Percentiles rank a stretch among this genome's conserved stretches.
These are phyloP conservation scores for Penicillium sp. DNA, from an alignment of 2,329 filamentous ascomycete species.

Conservation along the genomic window DNA sequence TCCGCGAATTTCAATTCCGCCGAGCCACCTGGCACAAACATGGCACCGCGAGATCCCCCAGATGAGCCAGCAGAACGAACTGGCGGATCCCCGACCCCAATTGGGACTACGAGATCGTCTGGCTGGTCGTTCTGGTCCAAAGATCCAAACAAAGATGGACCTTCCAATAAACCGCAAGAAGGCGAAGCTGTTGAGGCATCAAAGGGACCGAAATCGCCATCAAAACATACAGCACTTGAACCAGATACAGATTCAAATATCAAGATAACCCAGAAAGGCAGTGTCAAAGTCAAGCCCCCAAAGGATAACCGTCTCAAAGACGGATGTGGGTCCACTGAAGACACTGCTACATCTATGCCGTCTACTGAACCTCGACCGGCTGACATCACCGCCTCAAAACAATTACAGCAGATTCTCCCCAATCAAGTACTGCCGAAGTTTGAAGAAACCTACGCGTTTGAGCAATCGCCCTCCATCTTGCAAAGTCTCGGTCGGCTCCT, in stretches of 20 bases:
- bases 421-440: conserved; percentile 51
- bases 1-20: conserved; percentile 9
- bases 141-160: conserved; percentile 28
- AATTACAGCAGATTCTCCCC: conserved; percentile 35
- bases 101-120: conserved; percentile 28
- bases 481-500: conserved; percentile 49
- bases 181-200: conserved; percentile 24
- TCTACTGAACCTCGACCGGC: conserved; percentile 23
- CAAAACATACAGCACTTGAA: conserved; percentile 16
- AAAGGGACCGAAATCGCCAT: conserved; percentile 15
- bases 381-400: conserved; percentile 34
- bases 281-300: conserved; percentile 26
- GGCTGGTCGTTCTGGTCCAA: conserved; percentile 44
- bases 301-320: conserved; percentile 26
- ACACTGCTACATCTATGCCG: conserved; percentile 13
- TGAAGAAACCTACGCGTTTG: conserved; percentile 43
- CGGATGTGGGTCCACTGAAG: conserved; percentile 15
- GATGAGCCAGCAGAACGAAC: conserved; percentile 22
- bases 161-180: conserved; percentile 24
- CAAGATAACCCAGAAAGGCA: conserved; percentile 28
- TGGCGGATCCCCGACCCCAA: conserved; percentile 19
- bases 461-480: conserved; percentile 61
- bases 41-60: conserved; percentile 15
- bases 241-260: conserved; percentile 20
- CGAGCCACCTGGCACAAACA: conserved; percentile 11